These are phyloP conservation scores for Symbiodinium natans DNA, from an alignment of 73 alveolate genomes.

Conservation along the genomic window DNA sequence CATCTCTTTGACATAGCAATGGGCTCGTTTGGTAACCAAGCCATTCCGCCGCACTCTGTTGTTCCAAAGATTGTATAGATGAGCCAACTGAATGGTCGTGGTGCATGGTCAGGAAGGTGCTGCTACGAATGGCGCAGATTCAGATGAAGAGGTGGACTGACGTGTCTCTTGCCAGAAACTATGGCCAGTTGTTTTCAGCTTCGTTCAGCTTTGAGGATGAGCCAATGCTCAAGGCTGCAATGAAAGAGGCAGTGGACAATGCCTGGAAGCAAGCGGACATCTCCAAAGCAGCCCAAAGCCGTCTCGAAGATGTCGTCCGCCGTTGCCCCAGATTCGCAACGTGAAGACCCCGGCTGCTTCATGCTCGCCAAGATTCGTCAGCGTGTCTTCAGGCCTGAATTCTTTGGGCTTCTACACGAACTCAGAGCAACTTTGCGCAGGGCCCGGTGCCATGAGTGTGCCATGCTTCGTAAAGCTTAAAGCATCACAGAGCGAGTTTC, in stretches of 20 bases:
- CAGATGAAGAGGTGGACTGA: background rate
- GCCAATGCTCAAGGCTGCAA: background rate
- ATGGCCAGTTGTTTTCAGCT: no score
- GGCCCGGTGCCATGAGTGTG: no score
- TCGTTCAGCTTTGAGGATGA: constrained; percentile 17
- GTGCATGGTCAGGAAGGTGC: no score
- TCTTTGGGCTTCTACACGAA: constrained; percentile 80
- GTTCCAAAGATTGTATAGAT: no score
- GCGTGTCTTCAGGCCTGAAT: constrained; percentile 39
- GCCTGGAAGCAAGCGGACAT: constrained; percentile 70
- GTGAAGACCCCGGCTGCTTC: background rate
- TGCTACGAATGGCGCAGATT: background rate
- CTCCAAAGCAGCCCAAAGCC: constrained; percentile 5
- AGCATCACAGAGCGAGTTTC: no score
- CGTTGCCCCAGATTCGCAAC: background rate
- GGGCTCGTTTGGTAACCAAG: no score
- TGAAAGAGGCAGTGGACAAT: constrained; percentile 15
- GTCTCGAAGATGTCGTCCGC: constrained; percentile 72
- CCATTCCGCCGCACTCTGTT: no score
- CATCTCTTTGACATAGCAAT: no score
- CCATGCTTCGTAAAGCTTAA: no score
- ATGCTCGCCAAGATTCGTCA: background rate
- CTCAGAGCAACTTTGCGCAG: constrained; percentile 68
- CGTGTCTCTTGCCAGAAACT: no score
- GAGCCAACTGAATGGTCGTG: no score